phyloP scores from a whole-genome alignment of 2,329 filamentous ascomycete species.

The Ophiostoma ulmi region DNA sequence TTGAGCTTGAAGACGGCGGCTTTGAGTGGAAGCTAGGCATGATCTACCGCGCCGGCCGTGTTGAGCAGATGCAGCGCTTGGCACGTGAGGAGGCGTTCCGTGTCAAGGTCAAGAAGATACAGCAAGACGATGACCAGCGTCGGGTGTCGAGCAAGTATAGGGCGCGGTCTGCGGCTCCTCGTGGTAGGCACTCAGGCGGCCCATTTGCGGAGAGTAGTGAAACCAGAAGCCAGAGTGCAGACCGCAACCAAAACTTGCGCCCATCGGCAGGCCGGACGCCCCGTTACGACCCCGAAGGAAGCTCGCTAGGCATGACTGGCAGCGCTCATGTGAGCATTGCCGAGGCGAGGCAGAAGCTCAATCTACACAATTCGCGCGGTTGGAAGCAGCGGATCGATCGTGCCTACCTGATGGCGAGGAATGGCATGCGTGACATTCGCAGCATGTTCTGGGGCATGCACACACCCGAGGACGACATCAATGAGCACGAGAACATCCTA shows the following conservation, averaged over 20 bases:
- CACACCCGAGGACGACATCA: slow-evolving; percentile 71
- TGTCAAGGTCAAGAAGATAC: slow-evolving; percentile 79
- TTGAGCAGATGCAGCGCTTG: slow-evolving; percentile 84
- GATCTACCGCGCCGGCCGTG: slow-evolving; percentile 83
- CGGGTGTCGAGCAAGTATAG: slow-evolving; percentile 50
- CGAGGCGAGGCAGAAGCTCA: slow-evolving; percentile 69
- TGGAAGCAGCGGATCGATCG: slow-evolving; percentile 90
- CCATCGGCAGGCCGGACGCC: slow-evolving; percentile 43
- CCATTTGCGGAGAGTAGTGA: not conserved
- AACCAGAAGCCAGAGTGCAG: slow-evolving; percentile 45
- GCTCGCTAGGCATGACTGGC: slow-evolving; percentile 62
- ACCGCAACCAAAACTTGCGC: slow-evolving; percentile 37
- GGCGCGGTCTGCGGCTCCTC: slow-evolving; percentile 40
- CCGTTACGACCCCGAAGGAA: slow-evolving; percentile 75
- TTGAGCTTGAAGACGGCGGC: slow-evolving; percentile 90
- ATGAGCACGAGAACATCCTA: slow-evolving; percentile 79
- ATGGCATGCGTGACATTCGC: slow-evolving; percentile 72
- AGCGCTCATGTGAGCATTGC: slow-evolving; percentile 66
- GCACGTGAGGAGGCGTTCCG: slow-evolving; percentile 86
- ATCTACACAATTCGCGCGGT: slow-evolving; percentile 77
- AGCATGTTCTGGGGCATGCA: slow-evolving; percentile 77
- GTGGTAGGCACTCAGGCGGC: not conserved
- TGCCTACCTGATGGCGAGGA: slow-evolving; percentile 62
- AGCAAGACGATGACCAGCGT: slow-evolving; percentile 58
- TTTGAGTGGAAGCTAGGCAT: slow-evolving; percentile 97